phyloP scores from a whole-genome alignment of 2,329 filamentous ascomycete species.

The Penicillium glabrum region DNA sequence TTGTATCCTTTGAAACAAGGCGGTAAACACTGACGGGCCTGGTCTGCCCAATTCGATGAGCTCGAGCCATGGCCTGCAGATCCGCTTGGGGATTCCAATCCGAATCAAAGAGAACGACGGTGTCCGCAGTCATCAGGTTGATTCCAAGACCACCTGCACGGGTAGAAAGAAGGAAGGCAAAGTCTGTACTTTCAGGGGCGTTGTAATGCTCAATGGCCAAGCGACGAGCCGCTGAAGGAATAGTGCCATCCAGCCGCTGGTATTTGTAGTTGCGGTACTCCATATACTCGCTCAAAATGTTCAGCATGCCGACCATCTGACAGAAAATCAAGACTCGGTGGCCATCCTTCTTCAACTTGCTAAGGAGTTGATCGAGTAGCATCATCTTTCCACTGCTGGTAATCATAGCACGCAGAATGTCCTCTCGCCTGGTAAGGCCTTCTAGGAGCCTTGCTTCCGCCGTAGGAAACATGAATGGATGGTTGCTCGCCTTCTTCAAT shows the following conservation, averaged over 20 bases:
- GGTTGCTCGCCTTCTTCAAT: constrained; percentile 97
- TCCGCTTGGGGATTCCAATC: constrained; percentile 97
- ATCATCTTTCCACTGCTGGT: constrained; percentile 99
- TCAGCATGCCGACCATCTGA: constrained; percentile 99
- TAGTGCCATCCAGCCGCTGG: constrained; percentile 92
- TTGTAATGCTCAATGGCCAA: constrained; percentile 99
- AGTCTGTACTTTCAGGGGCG: constrained; percentile 91
- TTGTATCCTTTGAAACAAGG: constrained; percentile 94
- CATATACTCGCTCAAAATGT: constrained; percentile 92
- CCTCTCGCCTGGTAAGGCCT: constrained; percentile 78
- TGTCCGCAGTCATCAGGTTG: constrained; percentile 98
- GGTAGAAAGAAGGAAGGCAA: constrained; percentile 93
- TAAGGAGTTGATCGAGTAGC: constrained; percentile 91
- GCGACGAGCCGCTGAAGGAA: constrained; percentile 80
- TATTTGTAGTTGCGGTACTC: constrained; percentile 91
- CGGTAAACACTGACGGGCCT: constrained; percentile 95
- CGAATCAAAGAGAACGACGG: constrained; percentile 95
- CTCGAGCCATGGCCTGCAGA: constrained; percentile 96
- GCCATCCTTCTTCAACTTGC: constrained; percentile 88
- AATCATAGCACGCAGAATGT: constrained; percentile 87
- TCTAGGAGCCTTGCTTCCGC: constrained; percentile 86
- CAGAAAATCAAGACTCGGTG: constrained; percentile 98
- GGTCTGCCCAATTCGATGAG: constrained; percentile 96
- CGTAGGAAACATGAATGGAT: constrained; percentile 95
- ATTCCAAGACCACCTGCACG: constrained; percentile 96